Evolutionary conservation across 2,329 filamentous ascomycete species (phyloP), one percentile per base, ranked within the genome.

Genomic region (Penicillium griseofulvum): DNA sequence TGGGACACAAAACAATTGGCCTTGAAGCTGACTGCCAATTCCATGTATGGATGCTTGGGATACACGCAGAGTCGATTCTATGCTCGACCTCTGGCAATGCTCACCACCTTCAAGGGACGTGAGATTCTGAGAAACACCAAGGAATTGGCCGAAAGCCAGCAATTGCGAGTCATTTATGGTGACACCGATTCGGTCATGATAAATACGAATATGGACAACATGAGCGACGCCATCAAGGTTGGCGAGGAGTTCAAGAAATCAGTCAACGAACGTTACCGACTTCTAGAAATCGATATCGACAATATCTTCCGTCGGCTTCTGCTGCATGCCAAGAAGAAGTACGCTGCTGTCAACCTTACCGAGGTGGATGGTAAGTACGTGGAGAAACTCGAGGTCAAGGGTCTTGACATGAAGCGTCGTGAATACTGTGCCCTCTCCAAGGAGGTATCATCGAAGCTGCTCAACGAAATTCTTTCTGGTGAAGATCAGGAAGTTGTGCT

Each of bases 181-280:
- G 94, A 99, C 76, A 99, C 94, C 12, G 94, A 99, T 75, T 99
- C 94, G 9, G 94, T 99, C 76, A 99, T 99, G 94, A 97, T 99
- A 80, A 99, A 99, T 70, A 96, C 94, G 60, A 97, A 97, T 69
- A 91, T 94, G 52, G 90, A 97, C 74, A 96, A 89, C 63, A 89
- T 97, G 29, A 86, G 89, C 31, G 91, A 96, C 67, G 94, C 94
- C 1, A 79, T 97, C 65, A 92, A 89, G 69, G 89, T 99, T 49
- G 95, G 94, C 54, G 87, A 91, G 42, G 91, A 97, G 60, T 97
- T 99, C 81, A 97, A 97, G 77, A 88, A 86, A 66, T 85, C 90
- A 24, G 94, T 99, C 76, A 99, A 99, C 70, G 90, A 96, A 65
- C 87, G 88, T 59, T 99, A 99, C 74, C 89, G 83, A 67, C 83